Evolutionary conservation across 176 grass and related monocot genomes (phyloP).

Genomic region (Eremochloa ophiuroides): DNA sequence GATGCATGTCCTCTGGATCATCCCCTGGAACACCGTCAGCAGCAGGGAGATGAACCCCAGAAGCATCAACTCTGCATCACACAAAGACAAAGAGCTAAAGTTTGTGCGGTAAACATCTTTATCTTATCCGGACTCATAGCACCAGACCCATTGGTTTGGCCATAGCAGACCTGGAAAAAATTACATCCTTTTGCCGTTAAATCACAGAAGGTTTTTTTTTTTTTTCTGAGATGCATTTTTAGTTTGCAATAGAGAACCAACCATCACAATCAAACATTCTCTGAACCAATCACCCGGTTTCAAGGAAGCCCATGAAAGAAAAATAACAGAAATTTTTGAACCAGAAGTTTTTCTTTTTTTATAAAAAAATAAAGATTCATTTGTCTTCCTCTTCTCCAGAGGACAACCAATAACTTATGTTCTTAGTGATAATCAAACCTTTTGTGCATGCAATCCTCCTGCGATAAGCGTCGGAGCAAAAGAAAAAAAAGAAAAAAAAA

Average conservation of each 20-base stretch:
- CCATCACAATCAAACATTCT: background rate
- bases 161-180: background rate
- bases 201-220: background rate
- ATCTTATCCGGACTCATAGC: background rate
- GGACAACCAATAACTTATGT: too few relatives aligned
- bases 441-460: background rate
- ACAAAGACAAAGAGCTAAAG: background rate
- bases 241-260: background rate
- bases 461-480: background rate
- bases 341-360: background rate
- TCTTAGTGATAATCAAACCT: background rate
- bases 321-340: background rate
- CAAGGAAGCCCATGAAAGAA: background rate
- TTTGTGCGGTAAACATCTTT: background rate
- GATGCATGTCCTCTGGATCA: constrained; percentile 74
- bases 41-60: constrained; percentile 92
- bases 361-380: background rate
- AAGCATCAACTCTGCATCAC: constrained; percentile 85
- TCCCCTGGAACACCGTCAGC: constrained; percentile 76
- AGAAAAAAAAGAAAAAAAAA: background rate
- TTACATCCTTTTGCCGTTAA: background rate
- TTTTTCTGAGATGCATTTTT: background rate
- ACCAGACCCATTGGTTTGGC: background rate
- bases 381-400: background rate
- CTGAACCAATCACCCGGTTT: background rate